Base-by-base conservation (phyloP, 1,284 basidiomycete species). In the Ganoderma lingzhi region DNA sequence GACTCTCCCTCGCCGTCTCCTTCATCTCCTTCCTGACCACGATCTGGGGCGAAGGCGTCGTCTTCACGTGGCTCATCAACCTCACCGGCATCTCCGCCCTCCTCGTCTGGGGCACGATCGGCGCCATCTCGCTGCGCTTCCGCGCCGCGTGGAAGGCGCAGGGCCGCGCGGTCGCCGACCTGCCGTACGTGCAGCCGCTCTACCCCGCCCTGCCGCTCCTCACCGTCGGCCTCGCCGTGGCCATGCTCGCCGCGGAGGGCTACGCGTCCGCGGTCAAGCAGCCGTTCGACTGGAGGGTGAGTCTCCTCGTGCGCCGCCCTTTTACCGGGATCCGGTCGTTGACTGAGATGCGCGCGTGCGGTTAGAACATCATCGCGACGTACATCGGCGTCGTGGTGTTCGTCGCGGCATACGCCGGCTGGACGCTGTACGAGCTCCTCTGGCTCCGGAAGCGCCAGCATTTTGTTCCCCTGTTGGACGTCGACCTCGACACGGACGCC, bases 41-140 rank as follows among this genome's bases (percentile, higher is more conserved):
- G 1, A 85, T 88, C 64, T 88, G 87, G 86, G 85, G 87, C 30
- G 80, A 84, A 63, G 85, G 86, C 17, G 74, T 87, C 68, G 85
- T 86, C 56, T 88, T 88, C 72, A 84, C 84, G 2, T 87, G 87
- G 90, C 81, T 91, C 44, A 85, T 91, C 74, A 90, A 91, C 76
- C 81, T 93, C 63, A 90, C 88, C 6, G 88, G 91, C 10, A 88
- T 93, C 67, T 90, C 90, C 1, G 90, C 90, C 28, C 81, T 94
- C 65, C 84, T 93, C 62, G 88, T 87, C 30, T 93, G 90, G 89
- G 85, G 82, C 39, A 84, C 84, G 35, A 84, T 93, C 72, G 86
- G 89, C 8, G 23, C 81, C 28, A 86, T 88, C 44, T 87, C 86
- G 0, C 66, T 87, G 44, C 84, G 86, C 19, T 88, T 88, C 78